Base-by-base conservation (phyloP, 768 basidiomycete genomes). In the Serendipita sp. region DNA sequence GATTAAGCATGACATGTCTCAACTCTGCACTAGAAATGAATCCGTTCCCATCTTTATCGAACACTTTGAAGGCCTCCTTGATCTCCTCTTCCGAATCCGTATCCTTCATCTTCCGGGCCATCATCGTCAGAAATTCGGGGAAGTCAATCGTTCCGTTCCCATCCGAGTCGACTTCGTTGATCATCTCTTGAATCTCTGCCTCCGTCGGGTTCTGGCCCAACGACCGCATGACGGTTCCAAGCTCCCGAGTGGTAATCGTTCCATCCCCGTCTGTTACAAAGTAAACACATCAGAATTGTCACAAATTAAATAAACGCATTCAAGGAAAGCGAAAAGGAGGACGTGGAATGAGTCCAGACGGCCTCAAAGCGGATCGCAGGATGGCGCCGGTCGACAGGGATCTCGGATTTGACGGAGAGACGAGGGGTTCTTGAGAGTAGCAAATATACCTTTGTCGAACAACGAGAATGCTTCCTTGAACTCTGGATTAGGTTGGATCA, bases 401-500 rank as follows among this genome's bases (percentile, higher is more conserved):
- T 26, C 28, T 62, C n/a, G n/a, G 24, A 65, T 17, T 53, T 61
- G 53, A 50, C 51, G 7, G 44, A 58, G 28, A 48, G 14, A 44
- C 48, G 63, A 58, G 62, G 43, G 61, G 62, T 14, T 17, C 53
- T 63, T 63, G 64, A 66, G 53, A 62, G 48, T 58, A 45, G 74
- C 79, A 63, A 64, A 14, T 38, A 38, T 38, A 91, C 92, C 89
- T 74, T 92, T 94, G 78, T 96, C 92, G 74, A 98, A 97, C 22
- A 98, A 81, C 64, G 93, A 91, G 78, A 98, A 97, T 58, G 94
- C 94, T 79, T 97, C 95, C 81, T 95, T 97, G 83, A 94, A 97
- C 75, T 95, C 92, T 90, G 72, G 30, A 48, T 51, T 67, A n/a
- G 34, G 22, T 48, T 31, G 38, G 50, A n/a, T 60, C 53, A 61